These are phyloP conservation scores for Pichia sp. DNA, from an alignment of 1,139 yeast genomes.

Conservation along the genomic window DNA sequence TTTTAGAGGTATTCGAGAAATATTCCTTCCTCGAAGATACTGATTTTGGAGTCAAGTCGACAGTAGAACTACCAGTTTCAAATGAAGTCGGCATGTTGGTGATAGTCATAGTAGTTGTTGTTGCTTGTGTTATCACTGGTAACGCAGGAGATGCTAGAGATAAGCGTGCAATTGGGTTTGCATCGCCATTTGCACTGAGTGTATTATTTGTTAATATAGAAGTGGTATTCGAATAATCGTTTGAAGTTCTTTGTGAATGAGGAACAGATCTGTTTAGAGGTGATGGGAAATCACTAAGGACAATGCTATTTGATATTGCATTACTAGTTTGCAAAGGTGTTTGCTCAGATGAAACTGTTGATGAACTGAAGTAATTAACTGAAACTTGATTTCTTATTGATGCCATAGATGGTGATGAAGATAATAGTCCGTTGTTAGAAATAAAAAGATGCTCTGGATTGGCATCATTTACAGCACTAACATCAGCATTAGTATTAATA, in stretches of 20 bases:
- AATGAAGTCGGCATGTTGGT: constrained; percentile 4
- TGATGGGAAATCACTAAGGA: constrained; percentile 2
- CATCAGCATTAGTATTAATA: neutral
- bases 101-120: constrained; percentile 26
- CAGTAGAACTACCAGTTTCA: constrained; percentile 6
- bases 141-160: constrained; percentile 30
- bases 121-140: constrained; percentile 31
- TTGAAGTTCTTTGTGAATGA: constrained; percentile 13
- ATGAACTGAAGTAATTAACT: neutral
- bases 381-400: constrained; percentile 10
- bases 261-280: constrained; percentile 7
- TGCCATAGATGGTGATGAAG: constrained; percentile 10
- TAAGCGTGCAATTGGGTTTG: constrained; percentile 25
- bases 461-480: too few relatives aligned
- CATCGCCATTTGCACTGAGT: constrained; percentile 9
- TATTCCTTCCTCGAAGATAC: constrained; percentile 5
- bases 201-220: constrained; percentile 11
- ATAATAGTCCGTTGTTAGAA: neutral
- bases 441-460: too few relatives aligned
- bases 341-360: neutral
- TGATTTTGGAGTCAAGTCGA: neutral
- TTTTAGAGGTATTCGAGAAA: constrained; percentile 1
- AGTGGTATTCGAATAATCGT: constrained; percentile 12
- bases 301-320: neutral
- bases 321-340: neutral